Conservation (phyloP, 2,329 filamentous ascomycete genomes). For the Fusarium pininemorale region DNA sequence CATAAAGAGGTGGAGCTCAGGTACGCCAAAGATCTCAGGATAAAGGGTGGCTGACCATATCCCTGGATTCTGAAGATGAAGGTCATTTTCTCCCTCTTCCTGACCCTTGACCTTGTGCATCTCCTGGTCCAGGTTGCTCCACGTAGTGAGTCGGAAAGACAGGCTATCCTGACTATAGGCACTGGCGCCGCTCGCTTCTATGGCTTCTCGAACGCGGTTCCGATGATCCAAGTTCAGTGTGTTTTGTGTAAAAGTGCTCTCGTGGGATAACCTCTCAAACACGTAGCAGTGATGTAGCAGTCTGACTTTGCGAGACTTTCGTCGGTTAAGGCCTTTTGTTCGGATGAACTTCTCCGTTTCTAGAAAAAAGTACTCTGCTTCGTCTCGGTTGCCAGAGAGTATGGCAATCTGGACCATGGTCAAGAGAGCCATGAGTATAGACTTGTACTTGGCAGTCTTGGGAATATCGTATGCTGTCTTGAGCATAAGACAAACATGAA, state of each 20-base stretch:
- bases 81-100: slow-evolving; percentile 28
- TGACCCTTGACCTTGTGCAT: slow-evolving; percentile 19
- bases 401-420: slow-evolving; percentile 27
- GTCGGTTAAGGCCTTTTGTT: slow-evolving; percentile 15
- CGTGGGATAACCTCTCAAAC: slow-evolving; percentile 16
- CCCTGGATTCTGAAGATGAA: slow-evolving; percentile 21
- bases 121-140: slow-evolving; percentile 23
- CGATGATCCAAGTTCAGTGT: slow-evolving; percentile 13
- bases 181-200: slow-evolving; percentile 24
- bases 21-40: slow-evolving; percentile 29
- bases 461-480: slow-evolving; percentile 21
- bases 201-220: slow-evolving; percentile 6
- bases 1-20: slow-evolving; percentile 26
- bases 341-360: slow-evolving; percentile 33
- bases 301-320: slow-evolving; percentile 27
- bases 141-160: slow-evolving; percentile 11
- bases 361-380: slow-evolving; percentile 28
- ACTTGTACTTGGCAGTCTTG: slow-evolving; percentile 31
- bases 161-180: slow-evolving; percentile 12
- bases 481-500: slow-evolving; percentile 6
- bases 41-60: slow-evolving; percentile 31
- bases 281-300: slow-evolving; percentile 26
- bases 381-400: slow-evolving; percentile 9
- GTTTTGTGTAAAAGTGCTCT: slow-evolving; percentile 15
- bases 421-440: slow-evolving; percentile 27